These are phyloP conservation scores for Cryptococcus hybrid DNA, from an alignment of 1,284 basidiomycete genomes.

Conservation along the genomic window DNA sequence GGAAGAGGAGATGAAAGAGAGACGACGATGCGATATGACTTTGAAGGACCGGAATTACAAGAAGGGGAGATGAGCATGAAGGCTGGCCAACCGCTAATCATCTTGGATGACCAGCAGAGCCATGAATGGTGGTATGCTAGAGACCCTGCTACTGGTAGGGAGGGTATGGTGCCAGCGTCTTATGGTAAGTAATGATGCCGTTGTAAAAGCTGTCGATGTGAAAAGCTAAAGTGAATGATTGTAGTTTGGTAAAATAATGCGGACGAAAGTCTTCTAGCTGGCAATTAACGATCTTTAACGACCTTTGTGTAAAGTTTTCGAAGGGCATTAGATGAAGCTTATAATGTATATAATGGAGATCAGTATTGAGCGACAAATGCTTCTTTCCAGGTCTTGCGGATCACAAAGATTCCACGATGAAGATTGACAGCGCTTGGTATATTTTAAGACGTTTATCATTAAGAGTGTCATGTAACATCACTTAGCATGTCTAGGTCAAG, in stretches of 20 bases:
- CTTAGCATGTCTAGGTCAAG: no score
- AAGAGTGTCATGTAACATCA: no score
- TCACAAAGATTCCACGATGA: no score
- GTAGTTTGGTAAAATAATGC: neutral
- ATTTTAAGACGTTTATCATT: no score
- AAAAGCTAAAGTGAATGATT: no score
- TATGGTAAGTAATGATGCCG: conserved; percentile 53
- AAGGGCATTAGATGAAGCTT: neutral
- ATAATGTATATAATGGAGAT: neutral
- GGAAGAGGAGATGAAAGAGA: conserved; percentile 48
- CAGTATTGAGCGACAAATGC: no score
- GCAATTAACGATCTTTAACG: conserved; percentile 1
- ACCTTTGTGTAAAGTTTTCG: neutral
- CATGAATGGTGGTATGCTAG: conserved; percentile 88
- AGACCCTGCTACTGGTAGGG: conserved; percentile 69
- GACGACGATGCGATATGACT: conserved; percentile 47
- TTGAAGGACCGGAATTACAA: conserved; percentile 38
- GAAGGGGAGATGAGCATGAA: conserved; percentile 45
- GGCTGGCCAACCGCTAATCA: conserved; percentile 41
- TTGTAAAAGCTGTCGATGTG: no score
- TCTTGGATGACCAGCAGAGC: conserved; percentile 42
- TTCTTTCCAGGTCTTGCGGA: no score
- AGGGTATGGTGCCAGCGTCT: conserved; percentile 84
- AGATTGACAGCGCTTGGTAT: no score
- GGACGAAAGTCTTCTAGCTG: neutral